phyloP scores from a whole-genome alignment of 768 basidiomycete genomes.

The Guyanaporus albipodus region DNA sequence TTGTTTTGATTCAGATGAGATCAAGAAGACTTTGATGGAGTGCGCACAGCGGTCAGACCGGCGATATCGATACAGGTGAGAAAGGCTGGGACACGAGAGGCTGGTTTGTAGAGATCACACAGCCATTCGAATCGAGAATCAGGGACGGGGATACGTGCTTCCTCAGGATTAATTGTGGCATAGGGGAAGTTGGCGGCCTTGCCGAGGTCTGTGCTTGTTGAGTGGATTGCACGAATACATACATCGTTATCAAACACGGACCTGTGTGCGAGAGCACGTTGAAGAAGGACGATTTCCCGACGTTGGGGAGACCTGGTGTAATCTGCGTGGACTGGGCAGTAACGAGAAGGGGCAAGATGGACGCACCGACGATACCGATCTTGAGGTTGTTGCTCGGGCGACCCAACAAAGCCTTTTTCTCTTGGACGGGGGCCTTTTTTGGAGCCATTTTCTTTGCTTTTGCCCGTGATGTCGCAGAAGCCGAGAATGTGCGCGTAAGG shows the following conservation, averaged over 20 bases:
- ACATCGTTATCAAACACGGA: slow-evolving; percentile 35
- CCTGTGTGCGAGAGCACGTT: slow-evolving; percentile 92
- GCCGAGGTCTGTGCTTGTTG: slow-evolving; percentile 60
- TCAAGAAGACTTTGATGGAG: background rate
- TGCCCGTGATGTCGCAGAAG: slow-evolving; percentile 34
- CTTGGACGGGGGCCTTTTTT: slow-evolving; percentile 70
- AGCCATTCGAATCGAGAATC: slow-evolving; percentile 96
- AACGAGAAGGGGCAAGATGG: background rate
- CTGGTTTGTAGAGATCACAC: slow-evolving; percentile 85
- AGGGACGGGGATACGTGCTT: slow-evolving; percentile 94
- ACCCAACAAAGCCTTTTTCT: slow-evolving; percentile 87
- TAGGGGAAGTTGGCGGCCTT: slow-evolving; percentile 99
- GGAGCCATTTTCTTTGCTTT: slow-evolving; percentile 81
- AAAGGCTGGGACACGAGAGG: slow-evolving; percentile 83
- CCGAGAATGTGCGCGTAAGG: slow-evolving; percentile 32
- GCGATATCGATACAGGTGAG: slow-evolving; percentile 99
- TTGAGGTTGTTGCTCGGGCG: slow-evolving; percentile 95
- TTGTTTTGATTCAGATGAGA: slow-evolving; percentile 30
- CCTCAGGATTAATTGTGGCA: slow-evolving; percentile 89
- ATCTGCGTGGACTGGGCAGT: slow-evolving; percentile 2
- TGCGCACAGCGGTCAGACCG: slow-evolving; percentile 84
- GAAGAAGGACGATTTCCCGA: slow-evolving; percentile 99
- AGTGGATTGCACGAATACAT: background rate
- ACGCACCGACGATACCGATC: slow-evolving; percentile 96
- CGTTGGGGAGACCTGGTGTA: slow-evolving; percentile 79